Evolutionary conservation across 179 eudicot species (phyloP).

Genomic region (Beta corolliflora): DNA sequence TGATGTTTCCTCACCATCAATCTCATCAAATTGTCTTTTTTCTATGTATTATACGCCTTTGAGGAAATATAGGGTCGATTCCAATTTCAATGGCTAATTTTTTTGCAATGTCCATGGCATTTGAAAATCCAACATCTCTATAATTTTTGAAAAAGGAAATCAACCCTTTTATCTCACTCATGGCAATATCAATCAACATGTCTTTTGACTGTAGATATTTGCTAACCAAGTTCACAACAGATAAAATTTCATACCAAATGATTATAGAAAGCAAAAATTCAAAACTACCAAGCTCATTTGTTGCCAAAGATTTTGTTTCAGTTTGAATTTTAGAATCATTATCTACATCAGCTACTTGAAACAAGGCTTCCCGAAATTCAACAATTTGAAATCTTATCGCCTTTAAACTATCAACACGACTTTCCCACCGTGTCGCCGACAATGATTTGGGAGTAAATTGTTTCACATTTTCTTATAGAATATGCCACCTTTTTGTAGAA

Average conservation of each 20-base stretch:
- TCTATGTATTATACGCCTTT: background rate
- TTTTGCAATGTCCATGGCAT: background rate
- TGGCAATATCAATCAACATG: background rate
- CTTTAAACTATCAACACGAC: background rate
- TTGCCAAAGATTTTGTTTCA: background rate
- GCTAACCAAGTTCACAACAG: background rate
- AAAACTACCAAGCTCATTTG: background rate
- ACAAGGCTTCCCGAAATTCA: background rate
- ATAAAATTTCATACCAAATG: background rate
- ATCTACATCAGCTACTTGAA: background rate
- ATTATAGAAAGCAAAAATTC: background rate
- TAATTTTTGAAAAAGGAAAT: background rate
- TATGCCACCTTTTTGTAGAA: conserved; percentile 12
- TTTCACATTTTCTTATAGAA: conserved; percentile 11
- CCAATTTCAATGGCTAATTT: background rate
- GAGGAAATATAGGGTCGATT: background rate
- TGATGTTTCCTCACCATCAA: background rate
- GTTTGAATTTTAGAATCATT: background rate
- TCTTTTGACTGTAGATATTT: background rate
- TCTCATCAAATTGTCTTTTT: background rate
- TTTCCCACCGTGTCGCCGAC: too few species aligned
- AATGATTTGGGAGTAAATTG: background rate
- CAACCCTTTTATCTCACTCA: background rate
- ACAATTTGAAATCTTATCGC: background rate
- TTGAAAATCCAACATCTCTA: background rate